A percentile compares a stretch with the other conserved stretches of the same genome.
These are phyloP conservation scores for Erodium texanum DNA, from an alignment of 441 rosid genomes.

Conservation along the genomic window DNA sequence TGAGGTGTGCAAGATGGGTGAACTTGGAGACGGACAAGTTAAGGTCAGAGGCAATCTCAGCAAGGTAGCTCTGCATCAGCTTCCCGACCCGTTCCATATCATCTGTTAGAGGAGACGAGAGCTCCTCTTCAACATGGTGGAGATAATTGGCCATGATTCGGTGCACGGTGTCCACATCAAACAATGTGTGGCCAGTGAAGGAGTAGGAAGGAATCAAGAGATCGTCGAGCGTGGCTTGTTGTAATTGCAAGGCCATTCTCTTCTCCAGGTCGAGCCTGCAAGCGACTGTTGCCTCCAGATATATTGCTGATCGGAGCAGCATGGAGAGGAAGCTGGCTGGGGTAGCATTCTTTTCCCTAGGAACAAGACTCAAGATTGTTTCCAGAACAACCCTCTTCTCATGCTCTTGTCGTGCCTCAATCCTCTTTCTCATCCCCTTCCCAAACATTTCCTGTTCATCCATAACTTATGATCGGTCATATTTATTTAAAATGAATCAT, in stretches of 20 bases:
- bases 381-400: slow-evolving; percentile 69
- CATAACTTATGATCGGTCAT: no score
- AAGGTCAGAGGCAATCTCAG: slow-evolving; percentile 60
- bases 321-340: slow-evolving; percentile 60
- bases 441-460: slow-evolving; percentile 81
- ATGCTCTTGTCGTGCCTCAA: slow-evolving; percentile 65
- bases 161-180: slow-evolving; percentile 50
- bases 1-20: slow-evolving; percentile 42
- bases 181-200: slow-evolving; percentile 49
- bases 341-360: slow-evolving; percentile 35
- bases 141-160: slow-evolving; percentile 50
- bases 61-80: slow-evolving; percentile 53
- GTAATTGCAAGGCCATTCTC: slow-evolving; percentile 48
- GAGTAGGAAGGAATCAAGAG: slow-evolving; percentile 55
- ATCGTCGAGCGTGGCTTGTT: slow-evolving; percentile 57
- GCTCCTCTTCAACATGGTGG: slow-evolving; percentile 23
- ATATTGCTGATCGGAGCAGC: slow-evolving; percentile 53
- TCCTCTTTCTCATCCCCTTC: slow-evolving; percentile 57
- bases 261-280: slow-evolving; percentile 78
- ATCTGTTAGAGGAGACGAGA: slow-evolving; percentile 28
- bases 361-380: slow-evolving; percentile 58
- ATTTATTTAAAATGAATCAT: no score
- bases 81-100: slow-evolving; percentile 56
- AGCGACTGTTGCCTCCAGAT: slow-evolving; percentile 74
- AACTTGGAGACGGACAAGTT: slow-evolving; percentile 39